These are phyloP conservation scores for Scleroderma citrinum DNA, from an alignment of 768 basidiomycete genomes.

Conservation along the genomic window DNA sequence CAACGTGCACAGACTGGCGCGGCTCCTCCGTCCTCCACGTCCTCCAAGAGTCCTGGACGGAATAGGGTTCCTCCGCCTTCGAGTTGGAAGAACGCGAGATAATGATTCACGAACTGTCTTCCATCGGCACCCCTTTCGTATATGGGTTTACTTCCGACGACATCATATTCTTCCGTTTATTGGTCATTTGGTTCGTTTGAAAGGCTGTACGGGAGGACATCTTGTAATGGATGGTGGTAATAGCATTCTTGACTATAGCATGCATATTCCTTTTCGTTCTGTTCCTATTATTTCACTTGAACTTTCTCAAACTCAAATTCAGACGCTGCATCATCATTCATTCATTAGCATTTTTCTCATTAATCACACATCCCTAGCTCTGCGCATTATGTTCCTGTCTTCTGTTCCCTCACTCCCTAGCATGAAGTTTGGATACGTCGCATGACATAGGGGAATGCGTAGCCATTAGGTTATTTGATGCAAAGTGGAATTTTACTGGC, in stretches of 20 bases:
- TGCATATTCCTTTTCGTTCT: neutral
- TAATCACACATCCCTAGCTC: neutral
- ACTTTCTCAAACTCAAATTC: too few species aligned
- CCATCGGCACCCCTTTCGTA: neutral
- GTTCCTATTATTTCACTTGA: neutral
- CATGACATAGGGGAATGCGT: too few species aligned
- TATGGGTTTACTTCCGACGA: too few species aligned
- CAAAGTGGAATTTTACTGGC: too few species aligned
- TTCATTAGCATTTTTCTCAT: neutral
- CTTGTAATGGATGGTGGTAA: too few species aligned
- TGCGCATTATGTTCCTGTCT: neutral
- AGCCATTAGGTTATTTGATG: too few species aligned
- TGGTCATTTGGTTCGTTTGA: neutral
- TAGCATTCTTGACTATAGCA: too few species aligned
- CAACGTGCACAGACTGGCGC: constrained; percentile 31
- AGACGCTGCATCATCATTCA: neutral
- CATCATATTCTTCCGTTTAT: neutral
- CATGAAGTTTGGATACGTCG: too few species aligned
- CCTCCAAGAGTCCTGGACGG: constrained; percentile 12
- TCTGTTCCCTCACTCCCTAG: neutral
- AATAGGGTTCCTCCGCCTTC: constrained; percentile 48
- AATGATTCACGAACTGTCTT: neutral
- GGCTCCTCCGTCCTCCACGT: constrained; percentile 16
- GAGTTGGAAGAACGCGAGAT: constrained; percentile 46
- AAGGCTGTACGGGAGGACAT: too few species aligned